Base-by-base conservation (phyloP, 495 filamentous ascomycete species). In the Xylaria scruposa region DNA sequence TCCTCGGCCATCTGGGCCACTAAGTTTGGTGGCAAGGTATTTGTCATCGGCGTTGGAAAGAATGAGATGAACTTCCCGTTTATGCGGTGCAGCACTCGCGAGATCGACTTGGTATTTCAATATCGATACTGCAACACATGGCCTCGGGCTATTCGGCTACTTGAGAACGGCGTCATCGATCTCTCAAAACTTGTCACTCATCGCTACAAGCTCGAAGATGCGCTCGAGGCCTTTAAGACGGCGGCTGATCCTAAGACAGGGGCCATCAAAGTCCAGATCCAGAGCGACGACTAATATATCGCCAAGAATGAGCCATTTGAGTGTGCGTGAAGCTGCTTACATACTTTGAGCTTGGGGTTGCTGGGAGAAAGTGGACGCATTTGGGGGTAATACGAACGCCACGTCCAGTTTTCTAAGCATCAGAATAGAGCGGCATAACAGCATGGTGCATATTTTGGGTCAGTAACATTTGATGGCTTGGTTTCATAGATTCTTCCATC, bases 41-140 rank as follows among this genome's bases (percentile, higher is more conserved):
- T 97, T 76, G 90, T 97, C 58, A 94, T 96, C 74, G 94, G 94
- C 33, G 94, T 97, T 3, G 94, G 94, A 73, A 96, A 92, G 90
- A 93, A 93, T 77, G 94, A 97, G 88, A 94, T 97, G 86, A 92
- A 89, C 78, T 91, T 97, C 73, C 94, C 94, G 47, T 98, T 97
- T 82, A 97, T 97, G 94, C 86, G 93, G 73, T 85, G 93, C 40
- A 94, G 91, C 77, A 95, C 94, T 17, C 88, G 93, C 76, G 95
- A 98, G 84, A 90, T 98, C 76, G 95, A 97, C 80, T 82, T 98
- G 68, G 92, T 95, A 83, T 97, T 97, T 83, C 95, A 97, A 86
- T 97, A 98, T 83, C 89, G 95, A 67, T 97, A 97, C 84, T 87
- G 86, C 83, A 98, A 97, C 85, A 97, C 93, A 59, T 98, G 95